Conservation (phyloP, 78 protist genomes). For the Dictyostelium firmibasis region DNA sequence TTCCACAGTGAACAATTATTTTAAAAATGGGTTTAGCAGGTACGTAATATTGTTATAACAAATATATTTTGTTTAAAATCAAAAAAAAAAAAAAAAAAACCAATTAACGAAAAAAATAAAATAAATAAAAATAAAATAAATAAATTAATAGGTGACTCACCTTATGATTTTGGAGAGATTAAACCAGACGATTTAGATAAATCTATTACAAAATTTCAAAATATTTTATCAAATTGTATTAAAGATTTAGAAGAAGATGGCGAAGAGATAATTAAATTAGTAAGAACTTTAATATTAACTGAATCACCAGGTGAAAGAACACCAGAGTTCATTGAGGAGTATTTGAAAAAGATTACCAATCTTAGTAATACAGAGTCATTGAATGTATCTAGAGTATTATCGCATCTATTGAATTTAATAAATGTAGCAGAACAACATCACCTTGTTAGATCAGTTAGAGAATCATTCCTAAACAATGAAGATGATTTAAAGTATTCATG, state of each 20-base stretch:
- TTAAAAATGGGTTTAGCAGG: background rate
- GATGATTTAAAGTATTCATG: conserved; percentile 54
- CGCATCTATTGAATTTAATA: conserved; percentile 42
- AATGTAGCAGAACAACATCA: conserved; percentile 79
- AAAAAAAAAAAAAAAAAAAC: no score
- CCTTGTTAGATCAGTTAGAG: conserved; percentile 46
- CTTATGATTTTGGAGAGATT: conserved; percentile 58
- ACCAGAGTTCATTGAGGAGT: background rate
- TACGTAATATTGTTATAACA: no score
- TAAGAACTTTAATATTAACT: background rate
- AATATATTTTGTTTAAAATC: no score
- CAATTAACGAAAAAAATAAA: no score
- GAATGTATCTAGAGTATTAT: conserved; percentile 58
- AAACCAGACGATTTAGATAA: conserved; percentile 49
- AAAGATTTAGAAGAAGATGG: conserved; percentile 55
- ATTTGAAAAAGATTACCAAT: background rate
- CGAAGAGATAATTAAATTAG: conserved; percentile 4
- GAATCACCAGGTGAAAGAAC: conserved; percentile 50
- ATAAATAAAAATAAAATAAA: no score
- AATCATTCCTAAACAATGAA: conserved; percentile 9
- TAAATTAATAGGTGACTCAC: background rate
- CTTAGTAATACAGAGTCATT: conserved; percentile 19
- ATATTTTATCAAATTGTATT: conserved; percentile 7
- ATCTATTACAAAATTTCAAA: conserved; percentile 30
- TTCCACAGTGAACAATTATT: no score